Percentiles rank a stretch among this genome's conserved stretches.
Conservation (phyloP, 2,329 filamentous ascomycete genomes). For the Apiospora saccharicola region DNA sequence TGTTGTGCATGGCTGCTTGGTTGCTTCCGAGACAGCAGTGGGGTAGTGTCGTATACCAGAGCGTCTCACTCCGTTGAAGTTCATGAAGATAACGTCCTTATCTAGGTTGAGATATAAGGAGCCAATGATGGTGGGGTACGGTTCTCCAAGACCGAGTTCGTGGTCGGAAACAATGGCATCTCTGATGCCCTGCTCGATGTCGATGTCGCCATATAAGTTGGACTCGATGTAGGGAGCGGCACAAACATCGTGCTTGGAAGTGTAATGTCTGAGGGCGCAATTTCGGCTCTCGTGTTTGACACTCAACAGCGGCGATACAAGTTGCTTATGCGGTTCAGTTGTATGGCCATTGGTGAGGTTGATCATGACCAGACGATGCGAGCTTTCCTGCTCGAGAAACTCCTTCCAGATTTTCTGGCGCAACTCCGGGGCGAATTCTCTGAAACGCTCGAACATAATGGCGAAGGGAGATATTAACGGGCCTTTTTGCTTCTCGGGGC, state of each 20-base stretch:
- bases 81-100: neutral
- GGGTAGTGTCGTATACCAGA: neutral
- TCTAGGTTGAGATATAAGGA: neutral
- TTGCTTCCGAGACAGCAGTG: neutral
- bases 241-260: neutral
- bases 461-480: too few species aligned
- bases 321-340: neutral
- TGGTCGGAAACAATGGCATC: too few species aligned
- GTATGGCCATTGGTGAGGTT: neutral
- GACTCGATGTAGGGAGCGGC: too few species aligned
- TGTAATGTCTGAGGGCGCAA: neutral
- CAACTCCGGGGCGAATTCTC: neutral
- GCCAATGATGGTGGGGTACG: neutral
- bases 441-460: neutral
- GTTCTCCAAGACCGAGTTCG: too few species aligned
- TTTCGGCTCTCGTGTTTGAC: neutral
- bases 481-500: too few species aligned
- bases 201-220: too few species aligned
- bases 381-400: neutral
- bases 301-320: neutral
- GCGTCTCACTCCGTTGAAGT: neutral
- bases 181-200: too few species aligned
- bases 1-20: neutral
- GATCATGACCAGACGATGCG: neutral
- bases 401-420: neutral